Evolutionary conservation across 1,139 yeast species (phyloP), one percentile per base, ranked within the genome.

Genomic region (Yamadazyma atlantica): DNA sequence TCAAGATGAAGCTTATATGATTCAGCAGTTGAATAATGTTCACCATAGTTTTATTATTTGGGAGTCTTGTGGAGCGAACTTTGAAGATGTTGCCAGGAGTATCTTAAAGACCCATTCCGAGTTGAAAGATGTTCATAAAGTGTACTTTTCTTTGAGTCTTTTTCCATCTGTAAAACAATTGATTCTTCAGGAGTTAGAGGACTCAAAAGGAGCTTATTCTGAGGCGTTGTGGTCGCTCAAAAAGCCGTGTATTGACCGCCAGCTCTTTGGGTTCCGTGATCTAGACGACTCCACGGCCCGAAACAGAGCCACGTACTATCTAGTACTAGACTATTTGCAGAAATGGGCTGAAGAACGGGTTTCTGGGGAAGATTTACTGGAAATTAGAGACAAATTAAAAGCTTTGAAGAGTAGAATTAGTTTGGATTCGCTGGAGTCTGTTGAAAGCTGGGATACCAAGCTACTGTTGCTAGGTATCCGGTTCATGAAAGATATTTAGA

Each of bases 11-110:
- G 24, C 43, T 6, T 44, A 57, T 37, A 61, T 53, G 35, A 60
- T 70, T 8, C 41, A 47, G 16, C 32, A 37, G 10, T 43, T 69
- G 24, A 38, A 53, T 33, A 50, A 50, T 15, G 24, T 63, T 19
- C 38, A 41, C 29, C 58, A 55, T 35, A 53, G 65, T n/a, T 56
- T 64, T 33, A 48, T 68, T 35, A 69, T 70, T 8, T 70, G 73
- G 74, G 75, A 70, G 43, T 55, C 72, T 3, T 54, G 68, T 2
- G 37, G 50, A 1, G 41, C 42, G 10, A 47, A 49, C 4, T 36
- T 26, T 16, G 16, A 15, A 1, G 15, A 12, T 6, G 33, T 43
- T 15, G 33, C 39, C 2, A 18, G 15, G 4, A 25, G 19, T 8
- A 36, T 34, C 5, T 13, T 42, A 10, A 23, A 34, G 15, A 2